Conservation (phyloP, 176 grass and related monocot genomes). For the Aegilops sharonensis region DNA sequence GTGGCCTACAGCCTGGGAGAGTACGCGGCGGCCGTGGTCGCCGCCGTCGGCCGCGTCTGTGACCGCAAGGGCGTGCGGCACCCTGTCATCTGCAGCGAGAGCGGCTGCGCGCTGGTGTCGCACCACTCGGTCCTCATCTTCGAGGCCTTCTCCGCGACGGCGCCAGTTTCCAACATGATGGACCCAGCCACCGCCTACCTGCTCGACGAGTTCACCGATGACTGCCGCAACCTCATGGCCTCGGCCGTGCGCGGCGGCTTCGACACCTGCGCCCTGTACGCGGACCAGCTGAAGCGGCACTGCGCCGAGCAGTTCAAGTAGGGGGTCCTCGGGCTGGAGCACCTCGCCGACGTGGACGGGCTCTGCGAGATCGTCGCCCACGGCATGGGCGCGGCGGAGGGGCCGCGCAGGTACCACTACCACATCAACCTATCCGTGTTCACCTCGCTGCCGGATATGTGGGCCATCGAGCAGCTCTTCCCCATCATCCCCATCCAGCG, state of each 20-base stretch:
- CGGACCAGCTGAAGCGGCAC: conserved; percentile 78
- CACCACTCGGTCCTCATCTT: conserved; percentile 94
- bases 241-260: conserved; percentile 56
- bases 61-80: conserved; percentile 78
- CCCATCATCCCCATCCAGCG: conserved; percentile 88
- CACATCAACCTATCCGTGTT: conserved; percentile 87
- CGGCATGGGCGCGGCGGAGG: conserved; percentile 56
- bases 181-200: conserved; percentile 43
- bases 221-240: conserved; percentile 80
- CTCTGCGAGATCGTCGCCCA: conserved; percentile 76
- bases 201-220: conserved; percentile 73
- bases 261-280: conserved; percentile 65
- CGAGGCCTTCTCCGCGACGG: conserved; percentile 66
- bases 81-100: conserved; percentile 91
- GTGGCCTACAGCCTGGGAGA: conserved; percentile 84
- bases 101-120: conserved; percentile 86
- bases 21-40: conserved; percentile 72
- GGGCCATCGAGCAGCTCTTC: conserved; percentile 92
- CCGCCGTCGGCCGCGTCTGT: conserved; percentile 58
- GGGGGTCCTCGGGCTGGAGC: conserved; percentile 63
- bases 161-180: conserved; percentile 21
- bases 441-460: conserved; percentile 90
- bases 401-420: conserved; percentile 73
- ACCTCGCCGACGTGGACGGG: conserved; percentile 73
- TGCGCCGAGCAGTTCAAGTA: conserved; percentile 89